Conservation (phyloP, 1,284 basidiomycete genomes). For the Malassezia yamatoensis region DNA sequence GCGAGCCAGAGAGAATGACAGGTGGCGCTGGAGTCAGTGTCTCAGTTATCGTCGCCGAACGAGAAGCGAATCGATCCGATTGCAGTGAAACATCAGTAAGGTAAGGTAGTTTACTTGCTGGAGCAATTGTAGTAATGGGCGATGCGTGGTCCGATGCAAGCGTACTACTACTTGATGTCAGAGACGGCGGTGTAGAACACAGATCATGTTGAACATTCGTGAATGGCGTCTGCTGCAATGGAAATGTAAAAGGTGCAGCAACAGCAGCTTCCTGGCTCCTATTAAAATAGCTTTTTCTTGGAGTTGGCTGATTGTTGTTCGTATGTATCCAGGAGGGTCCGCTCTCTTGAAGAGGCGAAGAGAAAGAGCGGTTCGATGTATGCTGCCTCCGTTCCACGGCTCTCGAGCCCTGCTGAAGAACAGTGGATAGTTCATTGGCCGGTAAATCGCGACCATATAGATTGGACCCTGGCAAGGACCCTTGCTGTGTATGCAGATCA, state of each 20-base stretch:
- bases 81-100: too few relatives aligned
- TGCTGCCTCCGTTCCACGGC: conserved; percentile 11
- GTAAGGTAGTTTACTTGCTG: too few relatives aligned
- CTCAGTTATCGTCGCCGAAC: not conserved
- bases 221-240: not conserved
- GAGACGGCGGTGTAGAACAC: not conserved
- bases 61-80: too few relatives aligned
- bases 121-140: not conserved
- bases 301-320: too few relatives aligned
- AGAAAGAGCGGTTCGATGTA: not conserved
- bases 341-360: not conserved
- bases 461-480: too few relatives aligned
- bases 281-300: too few relatives aligned
- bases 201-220: not conserved
- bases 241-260: not conserved
- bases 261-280: too few relatives aligned
- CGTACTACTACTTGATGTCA: not conserved
- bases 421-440: conserved; percentile 4
- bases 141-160: not conserved
- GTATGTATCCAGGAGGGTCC: too few relatives aligned
- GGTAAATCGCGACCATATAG: not conserved
- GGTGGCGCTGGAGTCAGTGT: not conserved
- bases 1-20: not conserved
- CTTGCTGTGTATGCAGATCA: not conserved
- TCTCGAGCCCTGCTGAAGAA: conserved; percentile 2